These are phyloP conservation scores for Eucalyptus marginata DNA, from an alignment of 345 rosid genomes.

Conservation along the genomic window DNA sequence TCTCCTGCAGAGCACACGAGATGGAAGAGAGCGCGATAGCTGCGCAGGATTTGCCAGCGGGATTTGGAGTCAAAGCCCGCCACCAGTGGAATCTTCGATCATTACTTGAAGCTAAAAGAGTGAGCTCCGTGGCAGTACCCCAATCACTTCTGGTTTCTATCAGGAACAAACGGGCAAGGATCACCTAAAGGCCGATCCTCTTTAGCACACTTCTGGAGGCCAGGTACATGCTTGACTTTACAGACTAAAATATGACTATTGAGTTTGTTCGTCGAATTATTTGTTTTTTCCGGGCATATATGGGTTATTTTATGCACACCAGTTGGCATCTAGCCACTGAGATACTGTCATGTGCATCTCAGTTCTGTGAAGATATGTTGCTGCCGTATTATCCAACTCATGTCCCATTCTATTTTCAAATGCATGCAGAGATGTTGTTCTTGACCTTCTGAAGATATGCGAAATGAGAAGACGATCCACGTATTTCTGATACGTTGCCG, in stretches of 20 bases:
- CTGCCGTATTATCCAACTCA: not conserved
- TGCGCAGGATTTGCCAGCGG: not conserved
- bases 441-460: not conserved
- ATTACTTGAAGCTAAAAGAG: not conserved
- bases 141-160: not conserved
- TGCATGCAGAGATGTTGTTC: not conserved
- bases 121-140: not conserved
- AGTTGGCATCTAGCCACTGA: not conserved
- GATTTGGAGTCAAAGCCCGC: not conserved
- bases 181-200: not conserved
- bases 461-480: not conserved
- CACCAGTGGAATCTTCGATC: not conserved
- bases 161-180: not conserved
- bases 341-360: not conserved
- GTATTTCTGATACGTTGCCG: not conserved
- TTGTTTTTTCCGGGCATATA: not conserved
- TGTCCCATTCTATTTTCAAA: not conserved
- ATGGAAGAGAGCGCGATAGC: not conserved
- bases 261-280: not conserved
- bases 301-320: not conserved
- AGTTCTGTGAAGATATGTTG: not conserved
- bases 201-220: not conserved
- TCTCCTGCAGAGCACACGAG: not conserved
- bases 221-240: not conserved
- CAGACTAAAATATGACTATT: not conserved